A percentile compares a stretch with the other conserved stretches of the same genome.
Evolutionary conservation across 2,329 filamentous ascomycete genomes (phyloP).

Genomic region (Alternaria tenuissima): DNA sequence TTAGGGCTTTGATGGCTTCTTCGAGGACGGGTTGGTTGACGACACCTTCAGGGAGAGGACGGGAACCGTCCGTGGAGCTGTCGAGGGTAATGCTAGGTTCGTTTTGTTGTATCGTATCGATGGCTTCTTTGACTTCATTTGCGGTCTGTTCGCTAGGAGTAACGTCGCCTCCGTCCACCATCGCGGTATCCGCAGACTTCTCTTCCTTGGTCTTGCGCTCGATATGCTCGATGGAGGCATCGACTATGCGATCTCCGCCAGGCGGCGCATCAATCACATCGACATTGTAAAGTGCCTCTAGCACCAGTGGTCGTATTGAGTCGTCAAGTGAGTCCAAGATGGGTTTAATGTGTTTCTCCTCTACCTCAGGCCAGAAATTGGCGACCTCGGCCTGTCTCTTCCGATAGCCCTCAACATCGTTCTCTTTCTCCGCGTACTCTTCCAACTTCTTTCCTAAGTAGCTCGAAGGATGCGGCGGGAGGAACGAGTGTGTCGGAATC

Average conservation of each 20-base stretch:
- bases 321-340: conserved; percentile 68
- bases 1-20: conserved; percentile 65
- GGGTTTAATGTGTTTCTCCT: conserved; percentile 81
- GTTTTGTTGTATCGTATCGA: conserved; percentile 37
- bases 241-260: conserved; percentile 45
- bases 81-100: conserved; percentile 38
- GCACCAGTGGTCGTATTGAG: conserved; percentile 68
- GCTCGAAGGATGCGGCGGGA: conserved; percentile 90
- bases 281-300: conserved; percentile 65
- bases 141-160: conserved; percentile 9
- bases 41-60: conserved; percentile 35
- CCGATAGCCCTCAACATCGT: conserved; percentile 73
- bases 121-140: conserved; percentile 34
- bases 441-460: conserved; percentile 84
- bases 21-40: conserved; percentile 49
- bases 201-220: conserved; percentile 24
- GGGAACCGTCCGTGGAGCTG: conserved; percentile 40
- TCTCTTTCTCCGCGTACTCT: conserved; percentile 77
- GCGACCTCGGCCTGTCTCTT: conserved; percentile 78
- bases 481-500: conserved; percentile 88
- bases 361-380: conserved; percentile 82
- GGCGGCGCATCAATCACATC: conserved; percentile 40
- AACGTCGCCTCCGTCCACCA: conserved; percentile 15
- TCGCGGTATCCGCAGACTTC: conserved; percentile 17
- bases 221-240: conserved; percentile 30